Base-by-base conservation (phyloP, 192 early-diverging fungal species). In the Backusella australiensis region DNA sequence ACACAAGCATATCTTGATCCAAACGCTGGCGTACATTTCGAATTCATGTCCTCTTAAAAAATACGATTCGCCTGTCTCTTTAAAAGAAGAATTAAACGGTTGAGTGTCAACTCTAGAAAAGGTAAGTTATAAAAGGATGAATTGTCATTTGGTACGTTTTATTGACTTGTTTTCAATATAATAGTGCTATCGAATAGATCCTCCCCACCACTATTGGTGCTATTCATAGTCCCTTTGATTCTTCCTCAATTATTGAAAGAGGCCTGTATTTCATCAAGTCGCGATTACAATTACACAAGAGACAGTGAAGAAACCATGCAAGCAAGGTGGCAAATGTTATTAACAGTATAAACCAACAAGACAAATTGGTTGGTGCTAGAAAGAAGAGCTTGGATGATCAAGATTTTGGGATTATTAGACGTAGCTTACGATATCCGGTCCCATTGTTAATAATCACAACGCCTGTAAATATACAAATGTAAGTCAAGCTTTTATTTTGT, bases 381-480 rank as follows among this genome's bases (percentile, higher is more conserved):
- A 29, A 44, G 12, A 29, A n/a, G 39, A 19, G 53, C 15, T 3
- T 39, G 52, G 67, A 32, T 26, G 74, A 75, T 49, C 65, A 75
- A 29, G 74, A 75, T 32, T 70, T 70, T 39, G 42, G 21, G 1
- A 59, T 76, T 21, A 44, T 75, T 9, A 71, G 49, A 41, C 46
- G 75, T 3, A 68, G 35, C 38, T 36, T 74, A 19, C 38, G 41
- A 39, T 79, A 72, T 44, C 78, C 78, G 5, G 75, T 79, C 3
- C 67, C 78, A 4, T 36, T 79, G 0, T 26, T 56, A 38, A 59
- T 15, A 17, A 75, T 79, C 4, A 32, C 6, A 19, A n/a, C 15
- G 12, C 73, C 78, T 44, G 56, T 75, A 32, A 69, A 46, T 73
- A 79, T 46, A 42, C 44, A 17, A 69, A 75, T 38, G 78, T 79